These are phyloP conservation scores for Neoboletus brunneissimus DNA, from an alignment of 768 basidiomycete species.

Conservation along the genomic window DNA sequence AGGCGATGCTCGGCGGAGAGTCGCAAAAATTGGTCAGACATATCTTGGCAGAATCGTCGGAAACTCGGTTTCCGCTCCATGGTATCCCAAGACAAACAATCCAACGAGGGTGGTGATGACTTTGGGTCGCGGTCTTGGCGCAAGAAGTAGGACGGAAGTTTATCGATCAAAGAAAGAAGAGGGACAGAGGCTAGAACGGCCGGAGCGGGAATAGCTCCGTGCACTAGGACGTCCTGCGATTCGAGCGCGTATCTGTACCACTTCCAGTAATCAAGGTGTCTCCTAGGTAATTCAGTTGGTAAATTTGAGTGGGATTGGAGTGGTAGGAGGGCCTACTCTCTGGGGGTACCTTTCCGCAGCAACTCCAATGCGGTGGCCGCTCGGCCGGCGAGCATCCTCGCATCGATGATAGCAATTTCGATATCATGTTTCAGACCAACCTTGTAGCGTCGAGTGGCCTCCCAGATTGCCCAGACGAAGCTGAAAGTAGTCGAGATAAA, in stretches of 20 bases:
- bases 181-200: conserved; percentile 72
- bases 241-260: conserved; percentile 76
- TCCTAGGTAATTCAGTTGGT: conserved; percentile 36
- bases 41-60: conserved; percentile 68
- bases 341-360: conserved; percentile 47
- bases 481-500: conserved; percentile 78
- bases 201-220: conserved; percentile 61
- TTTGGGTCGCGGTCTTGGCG: conserved; percentile 34
- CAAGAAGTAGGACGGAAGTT: conserved; percentile 71
- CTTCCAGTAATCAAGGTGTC: conserved; percentile 64
- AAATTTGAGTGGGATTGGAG: neutral
- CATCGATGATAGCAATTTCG: conserved; percentile 78
- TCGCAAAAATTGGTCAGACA: conserved; percentile 60
- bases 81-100: conserved; percentile 53
- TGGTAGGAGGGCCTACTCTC: conserved; percentile 47
- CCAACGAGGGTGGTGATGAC: conserved; percentile 31
- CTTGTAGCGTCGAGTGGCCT: conserved; percentile 73
- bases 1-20: conserved; percentile 54
- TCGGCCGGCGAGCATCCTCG: conserved; percentile 51
- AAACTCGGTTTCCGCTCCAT: conserved; percentile 58
- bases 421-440: conserved; percentile 70
- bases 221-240: conserved; percentile 71
- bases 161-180: conserved; percentile 58
- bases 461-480: conserved; percentile 81
- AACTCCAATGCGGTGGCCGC: conserved; percentile 67